These are phyloP conservation scores for Globisporangium spiculum DNA, from an alignment of 352 stramenopile species.

Conservation along the genomic window DNA sequence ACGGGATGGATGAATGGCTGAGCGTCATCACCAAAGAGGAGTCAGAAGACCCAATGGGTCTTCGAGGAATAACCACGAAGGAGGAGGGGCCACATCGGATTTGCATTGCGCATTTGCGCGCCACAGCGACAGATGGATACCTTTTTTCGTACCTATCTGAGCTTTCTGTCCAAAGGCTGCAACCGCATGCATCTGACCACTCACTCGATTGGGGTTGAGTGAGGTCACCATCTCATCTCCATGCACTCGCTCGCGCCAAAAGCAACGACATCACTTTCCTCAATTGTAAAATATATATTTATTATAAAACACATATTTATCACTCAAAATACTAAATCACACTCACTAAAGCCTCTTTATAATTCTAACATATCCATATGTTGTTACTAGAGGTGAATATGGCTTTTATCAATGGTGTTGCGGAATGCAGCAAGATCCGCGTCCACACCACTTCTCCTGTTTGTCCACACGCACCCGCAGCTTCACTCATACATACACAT, in stretches of 20 bases:
- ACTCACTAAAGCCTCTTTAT: neutral
- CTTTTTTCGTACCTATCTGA: constrained; percentile 11
- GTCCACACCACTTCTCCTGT: too few relatives aligned
- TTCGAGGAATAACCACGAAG: too few relatives aligned
- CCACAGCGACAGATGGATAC: constrained; percentile 1
- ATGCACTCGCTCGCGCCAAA: neutral
- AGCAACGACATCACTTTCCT: neutral
- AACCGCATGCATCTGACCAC: neutral
- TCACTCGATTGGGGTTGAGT: neutral
- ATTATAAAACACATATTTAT: too few relatives aligned
- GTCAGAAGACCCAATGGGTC: neutral
- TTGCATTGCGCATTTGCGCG: neutral
- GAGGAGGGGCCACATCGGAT: neutral
- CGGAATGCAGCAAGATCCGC: neutral
- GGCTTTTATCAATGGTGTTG: neutral
- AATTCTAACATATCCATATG: neutral
- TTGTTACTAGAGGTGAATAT: neutral
- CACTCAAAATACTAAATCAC: neutral
- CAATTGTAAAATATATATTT: too few relatives aligned
- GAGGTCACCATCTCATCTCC: neutral
- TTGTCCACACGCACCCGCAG: neutral
- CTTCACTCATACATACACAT: neutral
- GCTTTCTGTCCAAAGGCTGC: neutral
- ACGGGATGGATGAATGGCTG: neutral
- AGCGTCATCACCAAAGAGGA: neutral